Percentiles rank a stretch among this genome's conserved stretches.
Conservation (phyloP, 352 stramenopile genomes). For the Phytophthora pinifolia region DNA sequence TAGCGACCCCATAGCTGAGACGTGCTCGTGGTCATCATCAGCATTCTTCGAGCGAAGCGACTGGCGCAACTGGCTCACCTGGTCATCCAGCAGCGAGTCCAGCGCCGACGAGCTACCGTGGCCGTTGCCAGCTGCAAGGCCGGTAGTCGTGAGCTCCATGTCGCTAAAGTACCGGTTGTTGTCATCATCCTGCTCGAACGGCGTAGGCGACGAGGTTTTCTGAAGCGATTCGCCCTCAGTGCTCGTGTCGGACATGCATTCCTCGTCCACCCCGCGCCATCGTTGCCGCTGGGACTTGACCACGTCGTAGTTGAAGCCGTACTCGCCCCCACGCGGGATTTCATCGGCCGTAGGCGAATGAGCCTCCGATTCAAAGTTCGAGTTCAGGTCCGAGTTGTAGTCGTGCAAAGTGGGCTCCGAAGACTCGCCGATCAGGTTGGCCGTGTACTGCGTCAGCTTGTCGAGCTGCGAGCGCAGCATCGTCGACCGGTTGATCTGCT, state of each 20-base stretch:
- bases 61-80: constrained; percentile 30
- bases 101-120: constrained; percentile 15
- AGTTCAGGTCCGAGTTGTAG: constrained; percentile 53
- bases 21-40: constrained; percentile 18
- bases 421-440: constrained; percentile 58
- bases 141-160: constrained; percentile 30
- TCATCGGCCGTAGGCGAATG: constrained; percentile 42
- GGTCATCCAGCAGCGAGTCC: constrained; percentile 34
- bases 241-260: constrained; percentile 63
- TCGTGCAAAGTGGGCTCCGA: constrained; percentile 52
- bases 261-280: constrained; percentile 42
- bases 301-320: constrained; percentile 43
- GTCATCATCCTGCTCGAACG: constrained; percentile 25
- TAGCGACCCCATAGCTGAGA: constrained; percentile 27
- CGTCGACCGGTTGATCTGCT: constrained; percentile 63
- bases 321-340: constrained; percentile 36
- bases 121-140: constrained; percentile 25
- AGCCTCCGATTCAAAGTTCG: constrained; percentile 46
- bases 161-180: constrained; percentile 36
- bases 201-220: constrained; percentile 32
- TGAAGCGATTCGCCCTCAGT: constrained; percentile 40
- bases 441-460: constrained; percentile 71
- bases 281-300: constrained; percentile 37
- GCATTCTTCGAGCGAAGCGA: constrained; percentile 25
- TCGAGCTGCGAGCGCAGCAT: constrained; percentile 68